Conservation (phyloP, 1,139 yeast species). For the Pichia sp. region DNA sequence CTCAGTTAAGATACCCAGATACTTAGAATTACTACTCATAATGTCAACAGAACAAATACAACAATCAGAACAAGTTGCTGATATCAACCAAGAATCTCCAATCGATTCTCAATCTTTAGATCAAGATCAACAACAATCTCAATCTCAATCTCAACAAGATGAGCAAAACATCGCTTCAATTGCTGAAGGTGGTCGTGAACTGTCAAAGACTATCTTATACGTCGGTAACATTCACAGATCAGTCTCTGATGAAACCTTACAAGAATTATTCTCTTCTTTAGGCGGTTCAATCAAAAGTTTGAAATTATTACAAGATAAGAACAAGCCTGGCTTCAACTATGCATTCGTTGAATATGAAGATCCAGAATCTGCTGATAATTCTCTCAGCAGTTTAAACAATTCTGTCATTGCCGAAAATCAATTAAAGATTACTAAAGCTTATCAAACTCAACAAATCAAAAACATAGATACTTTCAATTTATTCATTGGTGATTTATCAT, state of each 20-base stretch:
- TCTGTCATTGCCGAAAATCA: conserved; percentile 46
- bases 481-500: conserved; percentile 84
- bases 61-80: conserved; percentile 5
- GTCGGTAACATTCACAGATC: conserved; percentile 73
- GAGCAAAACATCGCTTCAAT: conserved; percentile 59
- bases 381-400: conserved; percentile 62
- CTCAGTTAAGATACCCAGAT: conserved; percentile 2
- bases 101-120: conserved; percentile 8
- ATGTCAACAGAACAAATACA: conserved; percentile 10
- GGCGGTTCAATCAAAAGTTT: conserved; percentile 61
- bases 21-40: not conserved
- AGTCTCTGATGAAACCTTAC: conserved; percentile 60
- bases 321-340: conserved; percentile 70
- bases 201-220: conserved; percentile 68
- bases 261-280: conserved; percentile 54
- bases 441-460: conserved; percentile 65
- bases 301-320: conserved; percentile 74
- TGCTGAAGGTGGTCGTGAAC: conserved; percentile 76
- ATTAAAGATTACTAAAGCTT: conserved; percentile 79
- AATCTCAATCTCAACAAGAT: conserved; percentile 3
- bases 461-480: conserved; percentile 60
- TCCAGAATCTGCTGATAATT: conserved; percentile 58
- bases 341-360: conserved; percentile 78
- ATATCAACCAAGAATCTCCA: conserved; percentile 1
- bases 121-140: conserved; percentile 18